phyloP scores from a whole-genome alignment of 495 filamentous ascomycete species.

The Neurospora sp. region DNA sequence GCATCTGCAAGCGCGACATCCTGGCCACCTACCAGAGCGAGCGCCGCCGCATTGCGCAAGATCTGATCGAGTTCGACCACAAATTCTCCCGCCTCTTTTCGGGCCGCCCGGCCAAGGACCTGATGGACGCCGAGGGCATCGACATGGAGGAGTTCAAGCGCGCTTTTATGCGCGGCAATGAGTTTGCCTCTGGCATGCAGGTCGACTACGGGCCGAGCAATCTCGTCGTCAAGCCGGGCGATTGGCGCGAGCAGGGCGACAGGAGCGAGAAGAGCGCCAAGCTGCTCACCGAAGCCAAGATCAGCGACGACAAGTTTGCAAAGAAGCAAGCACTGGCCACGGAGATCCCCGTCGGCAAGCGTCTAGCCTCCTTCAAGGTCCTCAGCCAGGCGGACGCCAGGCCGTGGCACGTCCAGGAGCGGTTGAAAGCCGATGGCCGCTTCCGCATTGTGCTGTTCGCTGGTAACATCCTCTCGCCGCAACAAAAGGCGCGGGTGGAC shows the following conservation, averaged over 20 bases:
- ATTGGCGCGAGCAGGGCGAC: constrained; percentile 25
- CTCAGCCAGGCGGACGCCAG: constrained; percentile 50
- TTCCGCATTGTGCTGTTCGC: constrained; percentile 58
- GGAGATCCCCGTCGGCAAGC: constrained; percentile 32
- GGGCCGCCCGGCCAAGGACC: constrained; percentile 32
- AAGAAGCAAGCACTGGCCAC: constrained; percentile 15
- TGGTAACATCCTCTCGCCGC: constrained; percentile 40
- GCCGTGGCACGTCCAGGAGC: constrained; percentile 43
- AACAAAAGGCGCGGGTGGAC: constrained; percentile 37
- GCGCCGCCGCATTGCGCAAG: constrained; percentile 56
- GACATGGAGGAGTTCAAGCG: constrained; percentile 37
- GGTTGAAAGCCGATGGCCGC: constrained; percentile 42
- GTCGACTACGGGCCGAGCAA: constrained; percentile 24
- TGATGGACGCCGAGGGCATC: constrained; percentile 32
- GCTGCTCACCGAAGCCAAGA: background rate
- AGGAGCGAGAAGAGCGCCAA: constrained; percentile 34
- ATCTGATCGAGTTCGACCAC: constrained; percentile 67
- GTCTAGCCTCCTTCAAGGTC: constrained; percentile 50
- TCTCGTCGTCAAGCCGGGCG: constrained; percentile 17
- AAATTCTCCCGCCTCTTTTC: constrained; percentile 42
- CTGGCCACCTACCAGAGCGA: constrained; percentile 64
- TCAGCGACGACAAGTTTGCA: constrained; percentile 8
- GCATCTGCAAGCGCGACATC: constrained; percentile 43
- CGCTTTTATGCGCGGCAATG: constrained; percentile 26
- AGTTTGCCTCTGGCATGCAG: constrained; percentile 28